Evolutionary conservation across 2,329 filamentous ascomycete species (phyloP).

Genomic region (Trichoderma koningii): DNA sequence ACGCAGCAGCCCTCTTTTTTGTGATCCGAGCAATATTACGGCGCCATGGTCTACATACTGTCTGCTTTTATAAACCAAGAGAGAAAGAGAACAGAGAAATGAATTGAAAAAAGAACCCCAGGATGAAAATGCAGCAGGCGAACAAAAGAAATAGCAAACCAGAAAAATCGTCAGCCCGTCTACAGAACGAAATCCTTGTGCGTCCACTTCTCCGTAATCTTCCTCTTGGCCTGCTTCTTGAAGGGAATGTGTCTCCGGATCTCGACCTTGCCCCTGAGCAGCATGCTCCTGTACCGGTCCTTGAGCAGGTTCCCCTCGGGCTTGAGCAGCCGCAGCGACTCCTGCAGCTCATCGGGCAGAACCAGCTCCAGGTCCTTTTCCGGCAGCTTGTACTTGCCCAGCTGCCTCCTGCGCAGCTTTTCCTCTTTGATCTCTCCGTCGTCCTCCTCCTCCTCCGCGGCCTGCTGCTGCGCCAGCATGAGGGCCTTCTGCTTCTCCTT

Average conservation of each 20-base stretch:
- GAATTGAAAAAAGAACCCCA: not conserved
- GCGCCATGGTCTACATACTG: conserved; percentile 1
- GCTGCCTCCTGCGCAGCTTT: conserved; percentile 67
- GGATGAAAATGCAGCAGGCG: not conserved
- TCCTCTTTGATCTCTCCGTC: conserved; percentile 62
- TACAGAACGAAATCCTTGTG: conserved; percentile 80
- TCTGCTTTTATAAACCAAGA: not conserved
- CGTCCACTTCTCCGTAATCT: conserved; percentile 92
- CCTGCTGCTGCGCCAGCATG: conserved; percentile 43
- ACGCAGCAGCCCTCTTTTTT: not conserved
- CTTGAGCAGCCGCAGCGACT: conserved; percentile 78
- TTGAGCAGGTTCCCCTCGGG: conserved; percentile 95
- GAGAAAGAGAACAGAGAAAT: no score
- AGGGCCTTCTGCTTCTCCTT: conserved; percentile 55
- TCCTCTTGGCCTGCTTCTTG: conserved; percentile 77
- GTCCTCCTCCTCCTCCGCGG: conserved; percentile 44
- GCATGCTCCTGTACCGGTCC: conserved; percentile 85
- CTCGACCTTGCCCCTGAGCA: conserved; percentile 89
- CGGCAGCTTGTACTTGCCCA: conserved; percentile 73
- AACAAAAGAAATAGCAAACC: not conserved
- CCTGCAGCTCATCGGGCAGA: conserved; percentile 78
- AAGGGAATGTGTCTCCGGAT: conserved; percentile 75
- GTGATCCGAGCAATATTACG: not conserved
- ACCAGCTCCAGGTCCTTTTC: conserved; percentile 80
- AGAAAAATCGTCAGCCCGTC: not conserved